phyloP scores from a whole-genome alignment of 78 protist species.

The Dictyostelium intermedium region DNA sequence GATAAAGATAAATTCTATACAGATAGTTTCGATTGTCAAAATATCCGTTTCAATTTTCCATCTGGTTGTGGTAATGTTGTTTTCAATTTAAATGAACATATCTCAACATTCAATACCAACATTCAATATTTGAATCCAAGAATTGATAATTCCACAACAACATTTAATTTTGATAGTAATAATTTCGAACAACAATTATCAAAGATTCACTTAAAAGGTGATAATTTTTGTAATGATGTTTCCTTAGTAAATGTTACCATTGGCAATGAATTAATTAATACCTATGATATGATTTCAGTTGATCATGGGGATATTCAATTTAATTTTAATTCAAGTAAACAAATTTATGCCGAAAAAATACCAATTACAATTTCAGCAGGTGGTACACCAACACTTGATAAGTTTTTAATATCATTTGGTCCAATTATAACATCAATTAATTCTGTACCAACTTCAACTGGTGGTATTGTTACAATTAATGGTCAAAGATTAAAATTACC shows the following conservation, averaged over 20 bases:
- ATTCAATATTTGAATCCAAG: not conserved
- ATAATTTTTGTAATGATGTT: not conserved
- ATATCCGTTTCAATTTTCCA: not conserved
- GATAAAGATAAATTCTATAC: not conserved
- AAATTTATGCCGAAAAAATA: not conserved
- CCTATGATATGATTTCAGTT: not conserved
- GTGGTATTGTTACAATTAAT: not conserved
- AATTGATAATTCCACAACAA: not conserved
- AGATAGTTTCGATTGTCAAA: not conserved
- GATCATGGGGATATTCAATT: not conserved
- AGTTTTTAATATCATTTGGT: not conserved
- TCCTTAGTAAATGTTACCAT: not conserved
- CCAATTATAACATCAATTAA: not conserved
- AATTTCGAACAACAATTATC: not conserved
- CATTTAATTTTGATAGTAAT: not conserved
- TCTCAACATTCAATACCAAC: not conserved
- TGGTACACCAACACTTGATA: not conserved
- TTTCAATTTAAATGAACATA: not conserved
- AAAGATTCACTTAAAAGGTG: not conserved
- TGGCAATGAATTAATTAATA: not conserved
- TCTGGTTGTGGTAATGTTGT: not conserved
- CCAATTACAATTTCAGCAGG: not conserved
- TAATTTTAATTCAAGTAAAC: not conserved
- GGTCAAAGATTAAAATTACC: not conserved
- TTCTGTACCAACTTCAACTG: not conserved